These are phyloP conservation scores for Lactarius tabidus DNA, from an alignment of 768 basidiomycete species.

Conservation along the genomic window DNA sequence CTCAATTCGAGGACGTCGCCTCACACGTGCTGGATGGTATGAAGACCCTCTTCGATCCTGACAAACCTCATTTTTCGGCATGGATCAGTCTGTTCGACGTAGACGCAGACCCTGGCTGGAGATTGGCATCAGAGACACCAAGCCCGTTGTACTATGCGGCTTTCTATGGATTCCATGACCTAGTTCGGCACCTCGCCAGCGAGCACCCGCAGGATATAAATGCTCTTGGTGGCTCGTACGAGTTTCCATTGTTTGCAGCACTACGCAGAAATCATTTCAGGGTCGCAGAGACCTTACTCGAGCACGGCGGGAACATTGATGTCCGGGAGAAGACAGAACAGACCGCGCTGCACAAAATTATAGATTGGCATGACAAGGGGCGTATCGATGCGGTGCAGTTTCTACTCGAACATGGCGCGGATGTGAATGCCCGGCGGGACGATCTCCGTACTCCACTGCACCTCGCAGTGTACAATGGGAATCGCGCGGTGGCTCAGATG, in stretches of 20 bases:
- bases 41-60: background rate
- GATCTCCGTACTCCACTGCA: background rate
- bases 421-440: background rate
- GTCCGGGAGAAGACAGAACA: background rate
- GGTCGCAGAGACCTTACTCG: background rate
- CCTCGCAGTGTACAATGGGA: background rate
- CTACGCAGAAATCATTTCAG: background rate
- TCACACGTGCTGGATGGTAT: background rate
- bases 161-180: constrained; percentile 1
- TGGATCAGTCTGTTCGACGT: background rate
- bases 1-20: background rate
- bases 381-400: background rate
- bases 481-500: background rate
- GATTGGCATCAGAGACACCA: background rate
- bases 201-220: constrained; percentile 7
- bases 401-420: background rate
- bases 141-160: background rate
- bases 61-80: background rate
- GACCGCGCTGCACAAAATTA: background rate
- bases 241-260: background rate
- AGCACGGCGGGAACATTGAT: background rate
- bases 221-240: background rate
- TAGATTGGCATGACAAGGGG: background rate
- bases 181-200: background rate
- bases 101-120: background rate